Evolutionary conservation across 2,329 filamentous ascomycete species (phyloP).

Genomic region (Trichoderma sp.): DNA sequence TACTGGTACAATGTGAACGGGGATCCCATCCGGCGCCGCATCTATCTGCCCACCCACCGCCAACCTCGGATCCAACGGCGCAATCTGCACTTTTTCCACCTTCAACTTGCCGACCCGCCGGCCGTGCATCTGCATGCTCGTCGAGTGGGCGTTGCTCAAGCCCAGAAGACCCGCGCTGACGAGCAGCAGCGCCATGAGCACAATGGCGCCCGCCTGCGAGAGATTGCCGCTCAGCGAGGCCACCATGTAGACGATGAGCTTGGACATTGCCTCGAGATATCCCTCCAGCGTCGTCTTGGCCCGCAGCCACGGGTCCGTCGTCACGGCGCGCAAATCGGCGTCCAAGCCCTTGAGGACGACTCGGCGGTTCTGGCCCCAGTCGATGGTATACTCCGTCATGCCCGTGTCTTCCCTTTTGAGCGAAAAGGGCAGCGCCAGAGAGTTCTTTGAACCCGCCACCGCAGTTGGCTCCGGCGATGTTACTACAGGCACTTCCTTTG

Average conservation of each 20-base stretch:
- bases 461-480: not conserved
- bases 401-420: conserved; percentile 24
- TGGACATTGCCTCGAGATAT: conserved; percentile 57
- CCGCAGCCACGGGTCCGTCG: conserved; percentile 59
- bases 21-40: not conserved
- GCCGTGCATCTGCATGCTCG: conserved; percentile 56
- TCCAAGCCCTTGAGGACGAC: conserved; percentile 58
- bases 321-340: conserved; percentile 63
- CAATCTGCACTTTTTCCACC: conserved; percentile 22
- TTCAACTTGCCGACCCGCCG: conserved; percentile 36
- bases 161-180: conserved; percentile 57
- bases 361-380: conserved; percentile 55
- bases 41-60: conserved; percentile 13
- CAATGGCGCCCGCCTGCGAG: conserved; percentile 54
- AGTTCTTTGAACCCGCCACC: not conserved
- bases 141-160: conserved; percentile 56
- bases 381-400: conserved; percentile 53
- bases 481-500: not conserved
- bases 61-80: conserved; percentile 20
- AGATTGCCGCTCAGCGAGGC: conserved; percentile 61
- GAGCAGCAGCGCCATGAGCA: conserved; percentile 56
- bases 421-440: not conserved
- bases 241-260: conserved; percentile 61
- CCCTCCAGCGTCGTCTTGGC: conserved; percentile 55
- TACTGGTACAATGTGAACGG: conserved; percentile 21